Evolutionary conservation across 108 stramenopile species (phyloP), one percentile per base, ranked within the genome.

Genomic region (Cyclotella kingstonii): DNA sequence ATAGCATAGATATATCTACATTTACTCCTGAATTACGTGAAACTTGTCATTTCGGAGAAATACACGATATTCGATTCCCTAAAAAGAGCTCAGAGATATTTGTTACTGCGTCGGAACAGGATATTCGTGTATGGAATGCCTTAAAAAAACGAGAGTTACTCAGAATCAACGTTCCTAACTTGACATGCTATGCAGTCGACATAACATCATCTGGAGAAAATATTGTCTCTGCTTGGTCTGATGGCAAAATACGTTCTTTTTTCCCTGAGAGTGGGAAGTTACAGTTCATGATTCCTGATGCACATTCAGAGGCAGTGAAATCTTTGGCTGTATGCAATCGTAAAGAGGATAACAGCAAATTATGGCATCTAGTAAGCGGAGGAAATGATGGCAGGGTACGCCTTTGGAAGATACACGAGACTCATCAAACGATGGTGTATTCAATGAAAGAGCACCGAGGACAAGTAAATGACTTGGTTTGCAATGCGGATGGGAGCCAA

Each of bases 211-310:
- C 73, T 28, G 94, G 94, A 40, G 62, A 54, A 36, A 63, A 49
- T 47, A 91, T 95, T 50, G 57, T 93, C 18, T 78, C 80, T 3
- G 94, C 87, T 19, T 95, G 94, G 94, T 77, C 84, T 18, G 94
- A 95, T 55, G 94, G 94, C 52, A 90, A 89, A 65, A 86, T 95
- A n/a, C 84, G 94, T 26, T 88, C 90, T 42, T 93, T 95, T 57
- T 78, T 70, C 35, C 94, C 94, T 25, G 91, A 93, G 63, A 82
- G 70, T 54, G 94, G 94, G 34, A 84, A 86, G 69, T 60, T 93
- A 36, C 76, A 84, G 39, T 95, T 91, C 64, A 84, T 93, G 54
- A 93, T 95, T 38, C 75, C 75, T 26, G 87, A 95, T 63, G 81
- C 77, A 11, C 80, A 79, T 46, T 67, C 77, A 57, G 86, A 88